phyloP scores from a whole-genome alignment of 495 filamentous ascomycete genomes.

The Hyaloscypha finlandica region DNA sequence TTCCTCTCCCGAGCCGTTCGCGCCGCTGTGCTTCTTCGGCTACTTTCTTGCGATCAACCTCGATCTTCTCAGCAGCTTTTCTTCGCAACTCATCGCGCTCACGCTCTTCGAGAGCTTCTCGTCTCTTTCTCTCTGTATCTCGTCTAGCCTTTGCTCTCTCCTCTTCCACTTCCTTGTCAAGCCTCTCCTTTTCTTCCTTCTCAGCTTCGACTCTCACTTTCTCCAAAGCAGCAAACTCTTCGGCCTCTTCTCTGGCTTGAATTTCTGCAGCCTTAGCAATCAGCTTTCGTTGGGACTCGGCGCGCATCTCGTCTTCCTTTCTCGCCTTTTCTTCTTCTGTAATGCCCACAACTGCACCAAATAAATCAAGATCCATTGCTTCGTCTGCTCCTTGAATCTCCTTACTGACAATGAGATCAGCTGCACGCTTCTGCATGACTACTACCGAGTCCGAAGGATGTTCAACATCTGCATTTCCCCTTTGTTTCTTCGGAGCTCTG shows the following conservation, averaged over 20 bases:
- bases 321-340: neutral
- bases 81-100: conserved; percentile 27
- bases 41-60: conserved; percentile 16
- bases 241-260: conserved; percentile 11
- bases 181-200: conserved; percentile 24
- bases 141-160: conserved; percentile 16
- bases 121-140: conserved; percentile 19
- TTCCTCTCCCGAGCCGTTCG: conserved; percentile 16
- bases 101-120: conserved; percentile 8
- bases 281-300: neutral
- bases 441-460: neutral
- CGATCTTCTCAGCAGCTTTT: conserved; percentile 19
- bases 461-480: neutral
- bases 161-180: conserved; percentile 28
- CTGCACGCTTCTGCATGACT: conserved; percentile 11
- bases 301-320: conserved; percentile 4
- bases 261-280: conserved; percentile 6
- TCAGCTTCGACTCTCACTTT: conserved; percentile 23
- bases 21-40: conserved; percentile 18
- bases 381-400: conserved; percentile 2
- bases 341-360: conserved; percentile 15
- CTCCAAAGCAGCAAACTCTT: conserved; percentile 17
- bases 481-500: neutral
- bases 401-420: conserved; percentile 13
- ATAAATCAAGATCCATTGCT: conserved; percentile 11